Evolutionary conservation across 345 rosid genomes (phyloP), one percentile per base, ranked within the genome.

Genomic region (Populus deltoides): DNA sequence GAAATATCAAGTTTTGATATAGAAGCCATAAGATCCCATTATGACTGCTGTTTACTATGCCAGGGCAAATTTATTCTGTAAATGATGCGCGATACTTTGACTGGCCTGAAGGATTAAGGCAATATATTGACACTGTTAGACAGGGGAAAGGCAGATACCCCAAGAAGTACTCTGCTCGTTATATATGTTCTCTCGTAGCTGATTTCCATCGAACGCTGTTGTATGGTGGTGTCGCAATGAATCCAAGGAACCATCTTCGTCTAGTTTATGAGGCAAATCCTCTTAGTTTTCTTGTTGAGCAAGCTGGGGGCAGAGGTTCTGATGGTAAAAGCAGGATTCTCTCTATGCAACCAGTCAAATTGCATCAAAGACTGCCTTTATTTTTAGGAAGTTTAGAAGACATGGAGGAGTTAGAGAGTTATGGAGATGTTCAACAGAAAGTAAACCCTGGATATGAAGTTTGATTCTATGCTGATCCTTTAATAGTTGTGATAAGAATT

Each of bases 371-470:
- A 62, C 86, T 92, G 78, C 97, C 98, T 63, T 77, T 94, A 68
- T 94, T 94, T 86, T 80, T 94, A 66, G 98, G 98, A 53, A 94
- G 97, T 74, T 16, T 79, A 2, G 95, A 90, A 66, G 98, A 94
- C 77, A 90, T 94, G 36, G 81, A 85, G 77, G 98, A 94, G 89
- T 81, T 92, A 63, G 90, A 91, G 73, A 91, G 97, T 85, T 94
- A 89, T 71, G 89, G 86, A 72, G 86, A 94, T 82, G 93, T 94
- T 70, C 98, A 94, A 79, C 97, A 94, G 81, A 92, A 85, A 85
- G 92, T 91, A 79, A 94, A 94, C 78, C 98, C 98, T 17, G 98
- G 97, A 10, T 94, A 94, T 83, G 97, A 92, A 84, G 98, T 94
- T 85, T 94, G 85, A 90, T 74, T 75, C 81, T 66, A 22, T 33